Evolutionary conservation across 1,284 basidiomycete genomes (phyloP), one percentile per base, ranked within the genome.

Genomic region (Cryptococcus depauperatus): DNA sequence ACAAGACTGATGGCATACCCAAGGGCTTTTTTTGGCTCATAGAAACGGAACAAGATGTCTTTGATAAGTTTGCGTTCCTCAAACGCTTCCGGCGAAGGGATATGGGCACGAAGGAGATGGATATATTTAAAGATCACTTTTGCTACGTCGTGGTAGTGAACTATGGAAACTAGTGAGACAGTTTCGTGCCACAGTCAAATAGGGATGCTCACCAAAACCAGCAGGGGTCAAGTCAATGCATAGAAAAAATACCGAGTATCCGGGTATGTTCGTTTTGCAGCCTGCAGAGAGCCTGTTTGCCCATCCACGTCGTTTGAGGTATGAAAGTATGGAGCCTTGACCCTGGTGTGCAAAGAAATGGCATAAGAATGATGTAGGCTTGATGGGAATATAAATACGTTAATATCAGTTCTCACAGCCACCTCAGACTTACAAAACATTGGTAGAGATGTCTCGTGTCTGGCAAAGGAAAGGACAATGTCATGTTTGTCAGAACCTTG

Each of bases 301-400:
- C 92, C 92, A 97, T 4, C 92, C 90, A 62, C 85, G 84, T 56
- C 78, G 76, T 74, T 97, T 98, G 51, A 99, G 76, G 68, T 91
- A 89, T 1, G 89, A 89, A 56, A 92, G 78, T 34, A 98, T 74
- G 1, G 91, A 96, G 1, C 95, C 95, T 30, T 84, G 82, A 3
- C 95, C 96, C 73, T 99, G 95, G 67, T 99, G 93, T 0, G 95
- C 95, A 39, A 96, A 72, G 62, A 95, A 83, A 68, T 96, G 89
- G 2, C 81, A 77, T n/a, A 98, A 64, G 66, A 91, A 85, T 52
- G 80, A 73, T 3, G 77, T 80, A 2, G 95, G 93, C 74, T 78
- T 39, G 21, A 42, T 30, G 27, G 13, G 6, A 3, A 49, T 11
- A 39, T n/a, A 7, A n/a, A n/a, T n/a, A n/a, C n/a, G n/a, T n/a